These are phyloP conservation scores for Solanum hybrid DNA, from an alignment of 305 asterid species.

Conservation along the genomic window DNA sequence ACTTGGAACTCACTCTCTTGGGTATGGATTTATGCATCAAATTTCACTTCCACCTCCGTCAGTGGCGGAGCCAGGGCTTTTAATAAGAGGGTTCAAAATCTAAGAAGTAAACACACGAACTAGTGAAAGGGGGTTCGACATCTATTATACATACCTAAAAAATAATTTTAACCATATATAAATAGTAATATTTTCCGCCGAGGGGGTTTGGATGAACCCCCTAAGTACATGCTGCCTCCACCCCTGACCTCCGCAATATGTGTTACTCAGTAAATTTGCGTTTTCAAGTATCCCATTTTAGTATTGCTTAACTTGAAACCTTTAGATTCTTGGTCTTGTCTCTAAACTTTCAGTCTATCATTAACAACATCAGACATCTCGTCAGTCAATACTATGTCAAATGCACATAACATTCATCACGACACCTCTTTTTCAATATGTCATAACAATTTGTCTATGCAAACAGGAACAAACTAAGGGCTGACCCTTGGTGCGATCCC, in stretches of 20 bases:
- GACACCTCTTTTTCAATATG: neutral
- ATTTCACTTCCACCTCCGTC: neutral
- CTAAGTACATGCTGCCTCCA: no score
- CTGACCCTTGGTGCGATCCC: neutral
- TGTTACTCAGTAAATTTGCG: neutral
- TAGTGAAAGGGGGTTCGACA: no score
- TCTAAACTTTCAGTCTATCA: neutral
- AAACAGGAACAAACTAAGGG: neutral
- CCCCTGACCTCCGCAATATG: neutral
- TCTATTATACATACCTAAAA: no score
- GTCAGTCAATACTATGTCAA: neutral
- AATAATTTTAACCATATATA: no score
- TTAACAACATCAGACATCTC: neutral
- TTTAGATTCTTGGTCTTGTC: neutral
- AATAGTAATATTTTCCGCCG: no score
- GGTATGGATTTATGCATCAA: neutral
- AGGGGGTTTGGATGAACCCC: no score
- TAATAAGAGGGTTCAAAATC: no score
- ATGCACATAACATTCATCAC: neutral
- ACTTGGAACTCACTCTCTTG: neutral
- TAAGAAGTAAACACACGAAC: no score
- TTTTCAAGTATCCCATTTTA: neutral
- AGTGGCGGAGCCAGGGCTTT: no score
- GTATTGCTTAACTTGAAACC: neutral
- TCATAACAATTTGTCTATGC: neutral